phyloP scores from a whole-genome alignment of 2,329 filamentous ascomycete genomes.

The Calycina herbarum region DNA sequence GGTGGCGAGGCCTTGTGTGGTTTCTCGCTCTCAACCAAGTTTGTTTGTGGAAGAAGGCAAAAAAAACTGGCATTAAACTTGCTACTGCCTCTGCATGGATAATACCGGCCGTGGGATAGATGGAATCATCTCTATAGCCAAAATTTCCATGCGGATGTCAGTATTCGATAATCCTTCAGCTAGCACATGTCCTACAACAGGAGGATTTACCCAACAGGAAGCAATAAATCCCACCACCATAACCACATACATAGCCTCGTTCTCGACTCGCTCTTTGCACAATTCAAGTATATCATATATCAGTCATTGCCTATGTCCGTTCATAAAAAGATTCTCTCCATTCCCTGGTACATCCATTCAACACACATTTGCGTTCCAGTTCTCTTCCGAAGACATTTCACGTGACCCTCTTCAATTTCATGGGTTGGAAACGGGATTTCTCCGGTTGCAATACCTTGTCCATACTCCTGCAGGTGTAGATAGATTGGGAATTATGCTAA shows the following conservation, averaged over 20 bases:
- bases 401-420: background rate
- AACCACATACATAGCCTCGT: background rate
- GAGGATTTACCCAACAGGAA: background rate
- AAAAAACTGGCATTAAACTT: too few species aligned
- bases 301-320: background rate
- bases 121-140: background rate
- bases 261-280: background rate
- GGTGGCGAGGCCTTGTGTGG: too few species aligned
- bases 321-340: too few species aligned
- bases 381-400: background rate
- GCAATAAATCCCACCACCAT: background rate
- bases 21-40: too few species aligned
- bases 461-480: background rate
- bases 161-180: background rate
- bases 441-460: background rate
- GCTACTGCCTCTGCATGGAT: background rate
- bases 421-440: background rate
- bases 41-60: too few species aligned
- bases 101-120: background rate
- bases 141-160: too few species aligned
- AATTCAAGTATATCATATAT: background rate
- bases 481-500: too few species aligned
- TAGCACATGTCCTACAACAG: background rate
- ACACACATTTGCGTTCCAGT: too few species aligned
- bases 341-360: background rate